These are phyloP conservation scores for Fusarium sp. DNA, from an alignment of 2,329 filamentous ascomycete genomes.

Conservation along the genomic window DNA sequence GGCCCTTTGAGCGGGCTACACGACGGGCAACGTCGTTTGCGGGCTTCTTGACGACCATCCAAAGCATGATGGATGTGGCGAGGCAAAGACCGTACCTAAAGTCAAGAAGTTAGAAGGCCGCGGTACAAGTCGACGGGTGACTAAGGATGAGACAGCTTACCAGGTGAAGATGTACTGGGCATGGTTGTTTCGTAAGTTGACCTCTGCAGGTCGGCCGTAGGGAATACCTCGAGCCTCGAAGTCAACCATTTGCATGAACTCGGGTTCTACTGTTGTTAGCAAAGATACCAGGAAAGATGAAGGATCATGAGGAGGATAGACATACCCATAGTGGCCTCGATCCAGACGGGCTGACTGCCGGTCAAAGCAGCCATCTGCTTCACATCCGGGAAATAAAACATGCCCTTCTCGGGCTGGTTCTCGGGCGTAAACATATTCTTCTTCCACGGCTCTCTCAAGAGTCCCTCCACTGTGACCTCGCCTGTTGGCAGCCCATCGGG, in stretches of 20 bases:
- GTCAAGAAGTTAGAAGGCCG: conserved; percentile 1
- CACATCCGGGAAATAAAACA: conserved; percentile 97
- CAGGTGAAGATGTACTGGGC: conserved; percentile 99
- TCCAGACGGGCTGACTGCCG: conserved; percentile 90
- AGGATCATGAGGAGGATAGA: conserved; percentile 30
- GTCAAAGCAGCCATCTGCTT: conserved; percentile 87
- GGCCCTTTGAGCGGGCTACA: conserved; percentile 61
- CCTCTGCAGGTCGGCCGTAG: conserved; percentile 88
- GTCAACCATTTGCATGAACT: conserved; percentile 82
- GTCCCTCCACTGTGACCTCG: conserved; percentile 83
- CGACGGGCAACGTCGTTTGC: conserved; percentile 79
- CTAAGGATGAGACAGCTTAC: conserved; percentile 67
- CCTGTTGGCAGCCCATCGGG: conserved; percentile 76
- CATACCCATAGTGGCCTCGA: conserved; percentile 94
- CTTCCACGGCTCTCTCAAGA: conserved; percentile 92
- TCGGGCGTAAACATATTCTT: conserved; percentile 98
- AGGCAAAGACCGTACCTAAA: conserved; percentile 86
- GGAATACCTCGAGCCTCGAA: conserved; percentile 87
- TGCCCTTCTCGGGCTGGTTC: conserved; percentile 84
- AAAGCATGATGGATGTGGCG: conserved; percentile 95
- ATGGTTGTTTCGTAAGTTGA: conserved; percentile 96
- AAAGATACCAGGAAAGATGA: conserved; percentile 1
- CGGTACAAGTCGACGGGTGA: neutral
- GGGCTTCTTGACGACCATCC: conserved; percentile 93
- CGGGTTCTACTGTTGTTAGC: conserved; percentile 72